Conservation (phyloP, 441 rosid species). For the Mallotus japonicus region DNA sequence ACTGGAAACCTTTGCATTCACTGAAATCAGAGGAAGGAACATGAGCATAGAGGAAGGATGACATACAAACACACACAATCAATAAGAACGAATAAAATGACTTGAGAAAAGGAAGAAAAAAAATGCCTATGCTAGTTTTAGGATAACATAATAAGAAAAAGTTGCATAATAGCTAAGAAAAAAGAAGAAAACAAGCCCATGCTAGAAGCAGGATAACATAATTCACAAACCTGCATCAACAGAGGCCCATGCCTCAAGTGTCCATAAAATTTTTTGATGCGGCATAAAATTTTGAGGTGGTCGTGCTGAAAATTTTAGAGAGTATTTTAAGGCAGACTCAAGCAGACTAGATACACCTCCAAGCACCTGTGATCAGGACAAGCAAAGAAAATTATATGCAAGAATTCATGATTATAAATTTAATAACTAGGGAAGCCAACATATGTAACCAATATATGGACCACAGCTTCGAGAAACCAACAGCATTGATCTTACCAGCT, state of each 20-base stretch:
- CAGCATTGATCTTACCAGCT: constrained; percentile 41
- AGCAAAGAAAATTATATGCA: constrained; percentile 8
- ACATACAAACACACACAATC: neutral
- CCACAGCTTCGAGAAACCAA: neutral
- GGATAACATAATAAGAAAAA: neutral
- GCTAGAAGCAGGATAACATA: constrained; percentile 14
- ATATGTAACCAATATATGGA: neutral
- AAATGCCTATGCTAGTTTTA: neutral
- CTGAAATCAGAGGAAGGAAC: constrained; percentile 42
- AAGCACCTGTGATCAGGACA: constrained; percentile 46
- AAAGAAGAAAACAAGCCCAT: neutral
- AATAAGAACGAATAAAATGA: neutral
- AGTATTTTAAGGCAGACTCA: constrained; percentile 53
- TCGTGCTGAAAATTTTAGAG: constrained; percentile 60
- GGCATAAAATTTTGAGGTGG: constrained; percentile 82
- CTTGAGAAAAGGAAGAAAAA: neutral
- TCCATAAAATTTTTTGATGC: constrained; percentile 80
- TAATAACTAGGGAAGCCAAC: neutral
- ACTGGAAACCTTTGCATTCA: constrained; percentile 51
- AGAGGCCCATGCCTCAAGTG: constrained; percentile 71
- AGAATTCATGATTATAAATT: neutral
- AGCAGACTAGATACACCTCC: constrained; percentile 41
- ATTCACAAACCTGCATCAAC: constrained; percentile 48
- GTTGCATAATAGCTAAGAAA: too few relatives aligned
- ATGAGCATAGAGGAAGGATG: constrained; percentile 9